These are phyloP conservation scores for Haberlea rhodopensis DNA, from an alignment of 257 asterid species.

Conservation along the genomic window DNA sequence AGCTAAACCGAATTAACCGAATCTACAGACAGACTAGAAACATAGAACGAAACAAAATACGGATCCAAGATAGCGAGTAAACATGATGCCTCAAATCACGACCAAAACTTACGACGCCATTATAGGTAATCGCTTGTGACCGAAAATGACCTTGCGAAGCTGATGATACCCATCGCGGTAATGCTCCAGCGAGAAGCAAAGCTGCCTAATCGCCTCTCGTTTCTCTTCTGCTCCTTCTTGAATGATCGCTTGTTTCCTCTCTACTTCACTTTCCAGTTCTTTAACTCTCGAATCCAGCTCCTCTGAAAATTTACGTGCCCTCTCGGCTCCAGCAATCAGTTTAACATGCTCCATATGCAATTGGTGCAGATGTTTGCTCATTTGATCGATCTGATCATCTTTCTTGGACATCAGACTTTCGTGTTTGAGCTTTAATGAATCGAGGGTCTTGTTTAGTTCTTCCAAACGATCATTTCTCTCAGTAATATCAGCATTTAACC, in stretches of 20 bases:
- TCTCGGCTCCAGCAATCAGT: slow-evolving; percentile 43
- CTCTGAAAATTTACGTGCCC: slow-evolving; percentile 34
- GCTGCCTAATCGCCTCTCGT: slow-evolving; percentile 88
- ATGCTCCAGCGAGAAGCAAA: slow-evolving; percentile 76
- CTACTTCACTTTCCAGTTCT: slow-evolving; percentile 56
- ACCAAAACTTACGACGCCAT: slow-evolving; percentile 43
- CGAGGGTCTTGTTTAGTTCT: slow-evolving; percentile 39
- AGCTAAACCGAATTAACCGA: no score
- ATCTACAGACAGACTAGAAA: no score
- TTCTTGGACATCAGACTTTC: slow-evolving; percentile 33
- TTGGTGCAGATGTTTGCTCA: slow-evolving; percentile 54
- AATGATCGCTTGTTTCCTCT: slow-evolving; percentile 47
- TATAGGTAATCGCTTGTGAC: slow-evolving; percentile 45
- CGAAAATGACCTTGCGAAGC: slow-evolving; percentile 57
- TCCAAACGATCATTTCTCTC: slow-evolving; percentile 44
- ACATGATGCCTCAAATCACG: slow-evolving; percentile 7
- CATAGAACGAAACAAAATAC: no score
- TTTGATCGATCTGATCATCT: slow-evolving; percentile 42
- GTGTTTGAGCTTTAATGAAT: slow-evolving; percentile 31
- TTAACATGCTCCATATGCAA: slow-evolving; percentile 58
- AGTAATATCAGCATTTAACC: slow-evolving; percentile 37
- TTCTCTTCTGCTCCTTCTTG: slow-evolving; percentile 79
- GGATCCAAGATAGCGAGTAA: neutral
- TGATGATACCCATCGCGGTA: slow-evolving; percentile 62
- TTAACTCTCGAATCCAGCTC: slow-evolving; percentile 41